Base-by-base conservation (phyloP, 768 basidiomycete species). In the Boletus eberwhitei region DNA sequence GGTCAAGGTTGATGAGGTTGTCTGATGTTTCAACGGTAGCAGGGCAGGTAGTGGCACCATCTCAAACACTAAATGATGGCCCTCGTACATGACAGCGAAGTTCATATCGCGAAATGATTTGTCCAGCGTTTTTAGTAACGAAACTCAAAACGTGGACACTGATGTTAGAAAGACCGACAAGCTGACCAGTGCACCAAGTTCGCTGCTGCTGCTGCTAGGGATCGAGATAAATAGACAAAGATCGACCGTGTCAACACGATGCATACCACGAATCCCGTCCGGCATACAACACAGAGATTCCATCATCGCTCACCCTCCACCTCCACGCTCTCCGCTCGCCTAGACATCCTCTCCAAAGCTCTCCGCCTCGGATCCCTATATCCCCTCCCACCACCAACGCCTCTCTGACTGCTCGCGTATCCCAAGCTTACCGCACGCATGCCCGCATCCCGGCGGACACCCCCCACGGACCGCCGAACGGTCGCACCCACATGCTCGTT, bases 361-460 rank as follows among this genome's bases (percentile, higher is more conserved):
- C 61, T 48, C 53, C 69, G 58, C 24, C 68, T 60, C 31, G 67
- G 59, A 12, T 69, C 59, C 8, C 14, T 31, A n/a, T 38, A 48
- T 2, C 63, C 63, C 3, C 43, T 47, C 21, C 51, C 58, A 1
- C 55, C 41, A 1, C 22, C 35, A 9, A 16, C 17, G 1, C 32
- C 38, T 16, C 44, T 31, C 38, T 43, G 54, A 44, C 63, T 65
- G 22, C 51, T 60, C 44, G 59, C 42, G 46, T 67, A 56, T 12
- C 69, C 69, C 58, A 71, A 54, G 36, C 69, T 70, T 46, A 60
- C 43, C 36, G 68, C 59, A 8, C 69, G 70, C 43, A 50, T 34
- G 0, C 70, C 70, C n/a, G 24, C 21, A 13, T 66, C 62, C 24
- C 60, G 57, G 5, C 60, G 50, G 8, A 55, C 5, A n/a, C 52